phyloP scores from a whole-genome alignment of 2,329 filamentous ascomycete genomes.

The Plenodomus biglobosus region DNA sequence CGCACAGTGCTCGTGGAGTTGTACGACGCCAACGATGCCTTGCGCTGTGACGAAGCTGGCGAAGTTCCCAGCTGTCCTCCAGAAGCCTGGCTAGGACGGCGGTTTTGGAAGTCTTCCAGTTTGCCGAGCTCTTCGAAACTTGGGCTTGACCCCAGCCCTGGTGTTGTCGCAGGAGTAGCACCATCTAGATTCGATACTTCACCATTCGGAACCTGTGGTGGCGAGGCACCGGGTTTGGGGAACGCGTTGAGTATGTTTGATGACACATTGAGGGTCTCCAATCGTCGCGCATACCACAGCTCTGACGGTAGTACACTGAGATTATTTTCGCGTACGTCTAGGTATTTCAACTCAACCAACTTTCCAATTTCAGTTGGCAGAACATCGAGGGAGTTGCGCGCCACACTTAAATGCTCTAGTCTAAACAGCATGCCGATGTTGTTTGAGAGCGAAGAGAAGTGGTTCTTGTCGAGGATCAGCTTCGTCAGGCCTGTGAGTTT shows the following conservation, averaged over 20 bases:
- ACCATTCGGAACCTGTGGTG: slow-evolving; percentile 52
- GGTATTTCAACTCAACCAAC: slow-evolving; percentile 76
- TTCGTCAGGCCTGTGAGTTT: slow-evolving; percentile 86
- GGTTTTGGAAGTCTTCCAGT: slow-evolving; percentile 62
- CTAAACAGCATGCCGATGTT: slow-evolving; percentile 81
- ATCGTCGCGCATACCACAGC: slow-evolving; percentile 89
- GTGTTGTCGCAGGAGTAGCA: slow-evolving; percentile 51
- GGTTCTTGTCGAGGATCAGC: slow-evolving; percentile 89
- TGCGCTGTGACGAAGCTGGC: slow-evolving; percentile 65
- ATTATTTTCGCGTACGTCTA: slow-evolving; percentile 94
- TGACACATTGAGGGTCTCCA: slow-evolving; percentile 92
- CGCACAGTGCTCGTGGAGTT: slow-evolving; percentile 56
- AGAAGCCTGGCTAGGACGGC: slow-evolving; percentile 84
- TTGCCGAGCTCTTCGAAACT: slow-evolving; percentile 77
- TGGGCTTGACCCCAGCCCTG: slow-evolving; percentile 54
- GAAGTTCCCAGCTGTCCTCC: slow-evolving; percentile 73
- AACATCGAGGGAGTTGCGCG: slow-evolving; percentile 83
- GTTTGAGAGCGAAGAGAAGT: slow-evolving; percentile 84
- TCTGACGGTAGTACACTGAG: slow-evolving; percentile 84
- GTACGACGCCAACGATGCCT: slow-evolving; percentile 81
- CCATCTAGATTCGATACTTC: slow-evolving; percentile 39
- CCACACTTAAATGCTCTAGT: slow-evolving; percentile 90
- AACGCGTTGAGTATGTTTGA: slow-evolving; percentile 92
- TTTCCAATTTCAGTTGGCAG: slow-evolving; percentile 87
- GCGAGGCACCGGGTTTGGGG: slow-evolving; percentile 77